phyloP scores from a whole-genome alignment of 306 rosid species.

The Vigna radiata region DNA sequence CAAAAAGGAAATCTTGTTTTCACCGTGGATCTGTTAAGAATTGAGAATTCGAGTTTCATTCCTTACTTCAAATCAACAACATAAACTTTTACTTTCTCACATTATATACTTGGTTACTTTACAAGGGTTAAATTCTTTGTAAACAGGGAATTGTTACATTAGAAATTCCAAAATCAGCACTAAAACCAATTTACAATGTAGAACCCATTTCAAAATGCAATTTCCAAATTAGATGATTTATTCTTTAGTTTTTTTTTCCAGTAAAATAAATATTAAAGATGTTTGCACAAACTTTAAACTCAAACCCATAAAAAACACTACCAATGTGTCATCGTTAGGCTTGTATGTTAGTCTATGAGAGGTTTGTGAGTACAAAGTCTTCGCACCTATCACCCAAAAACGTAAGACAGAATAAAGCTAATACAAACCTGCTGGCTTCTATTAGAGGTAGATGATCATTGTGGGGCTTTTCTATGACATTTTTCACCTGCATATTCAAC shows the following conservation, averaged over 20 bases:
- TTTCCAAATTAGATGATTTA: conserved; percentile 16
- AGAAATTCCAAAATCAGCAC: conserved; percentile 4
- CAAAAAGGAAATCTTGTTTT: background rate
- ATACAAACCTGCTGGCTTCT: conserved; percentile 97
- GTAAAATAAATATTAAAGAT: conserved; percentile 10
- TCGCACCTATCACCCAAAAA: conserved; percentile 10
- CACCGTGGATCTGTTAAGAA: background rate
- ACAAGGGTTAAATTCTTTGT: background rate
- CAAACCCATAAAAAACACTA: background rate
- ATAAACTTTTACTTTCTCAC: background rate
- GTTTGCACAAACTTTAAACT: conserved; percentile 13
- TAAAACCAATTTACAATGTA: conserved; percentile 10
- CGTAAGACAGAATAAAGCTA: conserved; percentile 27
- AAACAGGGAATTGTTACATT: conserved; percentile 1
- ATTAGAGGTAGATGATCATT: conserved; percentile 91
- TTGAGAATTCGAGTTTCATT: background rate
- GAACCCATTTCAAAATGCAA: conserved; percentile 1
- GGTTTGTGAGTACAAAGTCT: conserved; percentile 28
- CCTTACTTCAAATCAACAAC: background rate
- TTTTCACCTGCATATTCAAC: conserved; percentile 82
- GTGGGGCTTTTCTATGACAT: conserved; percentile 95
- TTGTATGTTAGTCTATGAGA: conserved; percentile 5
- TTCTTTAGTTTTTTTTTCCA: conserved; percentile 26
- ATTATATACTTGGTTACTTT: background rate
- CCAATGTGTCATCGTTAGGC: conserved; percentile 8